Percentiles rank a stretch among this genome's conserved stretches.
These are phyloP conservation scores for Cystobasidium sp. DNA, from an alignment of 1,284 basidiomycete genomes.

Conservation along the genomic window DNA sequence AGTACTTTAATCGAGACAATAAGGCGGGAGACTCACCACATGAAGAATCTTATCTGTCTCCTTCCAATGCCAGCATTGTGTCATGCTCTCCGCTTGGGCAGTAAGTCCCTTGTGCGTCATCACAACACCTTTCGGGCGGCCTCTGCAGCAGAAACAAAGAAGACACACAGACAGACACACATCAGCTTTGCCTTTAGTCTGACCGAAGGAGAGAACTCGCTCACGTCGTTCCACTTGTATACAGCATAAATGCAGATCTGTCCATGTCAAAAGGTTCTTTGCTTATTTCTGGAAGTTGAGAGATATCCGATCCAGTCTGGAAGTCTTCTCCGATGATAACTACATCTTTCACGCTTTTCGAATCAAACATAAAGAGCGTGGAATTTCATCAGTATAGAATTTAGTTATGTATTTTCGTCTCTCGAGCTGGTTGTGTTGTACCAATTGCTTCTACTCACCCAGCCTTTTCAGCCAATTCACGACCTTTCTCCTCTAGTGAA, in stretches of 20 bases:
- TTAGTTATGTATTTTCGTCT: too few species aligned
- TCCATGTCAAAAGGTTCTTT: constrained; percentile 48
- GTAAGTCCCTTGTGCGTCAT: constrained; percentile 55
- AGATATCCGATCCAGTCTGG: constrained; percentile 27
- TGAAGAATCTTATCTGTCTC: constrained; percentile 48
- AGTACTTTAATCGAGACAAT: neutral
- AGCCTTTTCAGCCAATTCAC: constrained; percentile 49
- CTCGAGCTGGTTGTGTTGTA: too few species aligned
- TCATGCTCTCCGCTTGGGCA: constrained; percentile 53
- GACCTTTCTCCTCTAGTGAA: constrained; percentile 48
- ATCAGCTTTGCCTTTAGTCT: neutral
- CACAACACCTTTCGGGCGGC: constrained; percentile 56
- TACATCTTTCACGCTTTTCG: constrained; percentile 31
- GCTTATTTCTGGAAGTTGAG: constrained; percentile 43
- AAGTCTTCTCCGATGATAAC: constrained; percentile 42
- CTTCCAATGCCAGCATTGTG: constrained; percentile 55
- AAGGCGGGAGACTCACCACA: constrained; percentile 44
- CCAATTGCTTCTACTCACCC: constrained; percentile 41
- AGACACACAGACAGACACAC: neutral
- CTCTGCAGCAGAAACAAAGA: constrained; percentile 46
- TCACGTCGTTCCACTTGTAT: constrained; percentile 55
- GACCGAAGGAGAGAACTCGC: neutral
- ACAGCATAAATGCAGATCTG: constrained; percentile 56
- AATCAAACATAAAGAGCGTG: too few species aligned
- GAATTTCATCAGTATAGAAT: too few species aligned